Conservation (phyloP, 192 early-diverging fungal genomes). For the Coemansia sp. region DNA sequence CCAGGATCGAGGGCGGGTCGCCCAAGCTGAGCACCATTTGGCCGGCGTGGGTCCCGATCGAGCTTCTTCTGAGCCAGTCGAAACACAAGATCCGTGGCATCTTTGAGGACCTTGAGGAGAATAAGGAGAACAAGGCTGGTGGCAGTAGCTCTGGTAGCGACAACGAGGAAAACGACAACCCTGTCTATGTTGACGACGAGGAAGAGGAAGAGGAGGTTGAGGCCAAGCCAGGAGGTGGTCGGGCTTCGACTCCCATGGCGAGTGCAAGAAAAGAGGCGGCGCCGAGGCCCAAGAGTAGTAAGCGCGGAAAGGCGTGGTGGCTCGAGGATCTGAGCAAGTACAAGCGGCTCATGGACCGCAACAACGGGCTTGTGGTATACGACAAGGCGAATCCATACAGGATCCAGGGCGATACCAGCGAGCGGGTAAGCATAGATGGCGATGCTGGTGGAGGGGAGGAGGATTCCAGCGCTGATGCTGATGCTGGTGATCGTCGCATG, state of each 20-base stretch:
- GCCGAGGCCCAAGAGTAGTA: slow-evolving; percentile 11
- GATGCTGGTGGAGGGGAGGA: background rate
- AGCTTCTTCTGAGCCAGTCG: slow-evolving; percentile 50
- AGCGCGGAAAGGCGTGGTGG: slow-evolving; percentile 40
- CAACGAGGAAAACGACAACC: slow-evolving; percentile 1
- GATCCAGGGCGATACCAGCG: slow-evolving; percentile 43
- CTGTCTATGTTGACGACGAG: too few species aligned
- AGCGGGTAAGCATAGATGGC: slow-evolving; percentile 2
- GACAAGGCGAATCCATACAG: slow-evolving; percentile 56
- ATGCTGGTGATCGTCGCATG: background rate
- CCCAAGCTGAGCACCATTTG: slow-evolving; percentile 43
- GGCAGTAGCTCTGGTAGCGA: background rate
- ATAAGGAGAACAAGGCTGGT: background rate
- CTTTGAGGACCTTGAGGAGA: slow-evolving; percentile 39
- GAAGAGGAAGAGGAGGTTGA: background rate
- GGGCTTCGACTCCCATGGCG: background rate
- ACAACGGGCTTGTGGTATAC: slow-evolving; percentile 51
- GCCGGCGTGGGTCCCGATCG: slow-evolving; percentile 59
- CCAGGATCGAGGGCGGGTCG: slow-evolving; percentile 18
- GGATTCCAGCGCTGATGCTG: background rate
- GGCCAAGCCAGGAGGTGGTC: background rate
- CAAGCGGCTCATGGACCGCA: slow-evolving; percentile 54
- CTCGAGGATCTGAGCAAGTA: slow-evolving; percentile 50
- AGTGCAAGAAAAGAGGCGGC: background rate
- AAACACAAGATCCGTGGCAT: slow-evolving; percentile 37